Base-by-base conservation (phyloP, 2,329 filamentous ascomycete genomes). In the Exophiala viscosa region DNA sequence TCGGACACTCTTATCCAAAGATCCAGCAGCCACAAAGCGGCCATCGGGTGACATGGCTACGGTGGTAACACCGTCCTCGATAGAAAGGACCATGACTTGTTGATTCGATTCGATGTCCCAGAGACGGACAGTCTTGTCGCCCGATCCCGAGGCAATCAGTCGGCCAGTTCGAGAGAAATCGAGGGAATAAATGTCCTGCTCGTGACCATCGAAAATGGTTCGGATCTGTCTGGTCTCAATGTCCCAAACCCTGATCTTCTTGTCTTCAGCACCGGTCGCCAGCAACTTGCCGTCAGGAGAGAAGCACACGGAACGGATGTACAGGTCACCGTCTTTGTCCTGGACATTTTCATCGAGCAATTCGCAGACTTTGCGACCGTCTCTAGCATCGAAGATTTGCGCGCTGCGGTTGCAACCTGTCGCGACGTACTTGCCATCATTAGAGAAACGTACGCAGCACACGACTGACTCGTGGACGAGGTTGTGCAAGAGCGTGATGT, bases 341-440 rank as follows among this genome's bases (percentile, higher is more conserved):
- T 57, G 52, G 41, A 90, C 88, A 41, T 80, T 86, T 63, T 92
- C 87, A 64, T 99, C 93, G 70, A 96, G 90, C 32, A 97, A 77
- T 54, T 93, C 86, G 61, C 89, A 93, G 48, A 97, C 84, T 69
- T 92, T 93, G 62, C 89, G 83, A 50, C 93, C 93, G 13, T 83
- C 87, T 64, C 83, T 80, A 38, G 97, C 92, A 61, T 99, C 93
- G 70, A 93, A 99, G 64, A 99, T 99, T 72, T 97, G 92, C n/a
- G 93, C 93, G n/a, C 90, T 96, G 59, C 91, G 81, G 72, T 99
- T 99, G 78, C 93, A 97, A 39, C 93, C 93, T 4, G 93, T 99
- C 6, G 93, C 93, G 50, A 99, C 88, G 63, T 89, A 96, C 67
- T 95, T 91, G 62, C 93, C 93, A 66, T 99, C 93, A 50, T 88